Percentiles rank a stretch among this genome's conserved stretches.
Conservation (phyloP, 1,284 basidiomycete species). For the Ustilago curta region DNA sequence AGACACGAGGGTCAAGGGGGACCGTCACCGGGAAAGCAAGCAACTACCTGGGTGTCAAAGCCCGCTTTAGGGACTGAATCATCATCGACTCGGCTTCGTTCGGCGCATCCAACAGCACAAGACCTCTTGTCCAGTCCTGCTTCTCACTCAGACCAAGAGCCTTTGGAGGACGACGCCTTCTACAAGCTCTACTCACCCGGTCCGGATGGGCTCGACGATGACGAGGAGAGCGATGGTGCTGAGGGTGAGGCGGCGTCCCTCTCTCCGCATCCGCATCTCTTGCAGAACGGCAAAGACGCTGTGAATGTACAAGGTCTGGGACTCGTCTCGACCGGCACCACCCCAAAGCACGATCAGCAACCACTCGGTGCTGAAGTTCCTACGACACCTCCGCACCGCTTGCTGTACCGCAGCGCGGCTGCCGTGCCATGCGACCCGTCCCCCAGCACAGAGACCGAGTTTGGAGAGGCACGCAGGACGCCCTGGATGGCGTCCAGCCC, state of each 20-base stretch:
- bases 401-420: slow-evolving; percentile 26
- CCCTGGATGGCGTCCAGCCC: slow-evolving; percentile 37
- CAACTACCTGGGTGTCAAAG: neutral
- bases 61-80: slow-evolving; percentile 12
- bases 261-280: too few species aligned
- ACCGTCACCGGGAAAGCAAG: neutral
- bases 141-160: slow-evolving; percentile 35
- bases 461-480: slow-evolving; percentile 36
- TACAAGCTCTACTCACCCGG: slow-evolving; percentile 50
- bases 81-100: slow-evolving; percentile 11
- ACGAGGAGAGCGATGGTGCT: slow-evolving; percentile 28
- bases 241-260: neutral
- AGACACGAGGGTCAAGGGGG: neutral
- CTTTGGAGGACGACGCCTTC: slow-evolving; percentile 45
- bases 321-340: slow-evolving; percentile 4
- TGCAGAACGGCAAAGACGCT: neutral
- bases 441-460: slow-evolving; percentile 42
- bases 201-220: slow-evolving; percentile 26
- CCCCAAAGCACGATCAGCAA: slow-evolving; percentile 1
- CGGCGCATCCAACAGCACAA: slow-evolving; percentile 24
- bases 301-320: slow-evolving; percentile 18
- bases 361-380: slow-evolving; percentile 5
- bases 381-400: slow-evolving; percentile 30
- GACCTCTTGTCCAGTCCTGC: slow-evolving; percentile 28
- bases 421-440: slow-evolving; percentile 42